Base-by-base conservation (phyloP, 1,284 basidiomycete genomes). In the Pterulicium gracile region DNA sequence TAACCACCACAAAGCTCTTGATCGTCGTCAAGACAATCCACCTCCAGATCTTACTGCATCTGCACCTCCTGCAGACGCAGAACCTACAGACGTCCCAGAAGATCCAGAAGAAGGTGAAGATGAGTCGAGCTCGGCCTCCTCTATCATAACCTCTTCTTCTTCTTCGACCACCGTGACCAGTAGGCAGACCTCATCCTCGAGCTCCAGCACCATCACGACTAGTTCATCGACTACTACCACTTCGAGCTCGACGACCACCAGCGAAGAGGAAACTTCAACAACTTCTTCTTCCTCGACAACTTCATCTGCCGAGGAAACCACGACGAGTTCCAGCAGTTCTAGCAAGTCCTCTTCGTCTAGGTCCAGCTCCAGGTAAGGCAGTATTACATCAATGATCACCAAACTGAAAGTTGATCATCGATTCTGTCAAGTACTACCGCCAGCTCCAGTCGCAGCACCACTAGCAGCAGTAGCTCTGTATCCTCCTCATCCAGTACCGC, bases 171-270 rank as follows among this genome's bases (percentile, higher is more conserved):
- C n/a, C n/a, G n/a, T n/a, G n/a, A n/a, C n/a, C 39, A 34, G 22
- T n/a, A 4, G 18, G 43, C 3, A 27, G 7, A 17, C 43, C 3
- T 20, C 41, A 13, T 24, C 27, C 18, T 24, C 27, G 23, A 17
- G 24, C 22, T 22, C 12, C 7, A 19, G 35, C 7, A 41, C 34
- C 15, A 20, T 4, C 12, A 13, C 36, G 3, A 12, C n/a, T 34
- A 42, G 18, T n/a, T 19, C 13, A 24, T n/a, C 41, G 24, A 42
- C 52, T 36, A 42, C 54, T 4, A 51, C 27, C 40, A 43, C 47
- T 15, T 45, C 49, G n/a, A 34, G 50, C 54, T 56, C 49, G 18
- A 53, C 51, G n/a, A n/a, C n/a, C n/a, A n/a, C n/a, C n/a, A n/a
- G n/a, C n/a, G n/a, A n/a, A n/a, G n/a, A n/a, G n/a, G n/a, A n/a